Percentiles rank a stretch among this genome's conserved stretches.
Evolutionary conservation across 1,139 yeast genomes (phyloP).

Genomic region (Diutina scorzettiae): DNA sequence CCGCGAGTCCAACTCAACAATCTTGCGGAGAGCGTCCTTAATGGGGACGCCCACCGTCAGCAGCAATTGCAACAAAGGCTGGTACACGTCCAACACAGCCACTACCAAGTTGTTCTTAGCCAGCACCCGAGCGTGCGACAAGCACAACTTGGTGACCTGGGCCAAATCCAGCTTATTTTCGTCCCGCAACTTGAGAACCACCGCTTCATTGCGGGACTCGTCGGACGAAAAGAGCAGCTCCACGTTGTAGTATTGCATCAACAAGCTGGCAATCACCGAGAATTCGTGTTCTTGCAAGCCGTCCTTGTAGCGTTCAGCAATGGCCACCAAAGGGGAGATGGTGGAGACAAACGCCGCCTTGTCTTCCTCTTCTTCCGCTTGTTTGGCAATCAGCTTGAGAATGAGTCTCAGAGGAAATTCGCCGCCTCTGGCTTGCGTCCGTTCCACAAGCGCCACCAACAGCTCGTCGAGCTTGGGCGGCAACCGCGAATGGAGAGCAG

Average conservation of each 20-base stretch:
- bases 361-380: conserved; percentile 33
- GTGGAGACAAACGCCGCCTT: conserved; percentile 39
- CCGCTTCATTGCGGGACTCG: conserved; percentile 73
- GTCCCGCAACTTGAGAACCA: conserved; percentile 74
- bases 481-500: conserved; percentile 87
- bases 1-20: conserved; percentile 83
- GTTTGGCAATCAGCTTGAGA: conserved; percentile 47
- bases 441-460: conserved; percentile 52
- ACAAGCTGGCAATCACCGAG: conserved; percentile 54
- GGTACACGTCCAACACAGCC: conserved; percentile 75
- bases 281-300: conserved; percentile 83
- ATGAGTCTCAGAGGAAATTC: conserved; percentile 91
- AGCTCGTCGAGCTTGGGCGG: conserved; percentile 66
- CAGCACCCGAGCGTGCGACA: conserved; percentile 88
- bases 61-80: conserved; percentile 57
- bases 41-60: conserved; percentile 62
- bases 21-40: conserved; percentile 57
- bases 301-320: conserved; percentile 57
- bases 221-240: conserved; percentile 72
- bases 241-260: conserved; percentile 61
- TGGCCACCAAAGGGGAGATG: conserved; percentile 60
- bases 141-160: conserved; percentile 57
- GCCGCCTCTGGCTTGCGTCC: conserved; percentile 54
- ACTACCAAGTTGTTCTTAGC: conserved; percentile 84
- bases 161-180: conserved; percentile 68